Evolutionary conservation across 2,329 filamentous ascomycete genomes (phyloP).

Genomic region (Mollisiaceae sp.): DNA sequence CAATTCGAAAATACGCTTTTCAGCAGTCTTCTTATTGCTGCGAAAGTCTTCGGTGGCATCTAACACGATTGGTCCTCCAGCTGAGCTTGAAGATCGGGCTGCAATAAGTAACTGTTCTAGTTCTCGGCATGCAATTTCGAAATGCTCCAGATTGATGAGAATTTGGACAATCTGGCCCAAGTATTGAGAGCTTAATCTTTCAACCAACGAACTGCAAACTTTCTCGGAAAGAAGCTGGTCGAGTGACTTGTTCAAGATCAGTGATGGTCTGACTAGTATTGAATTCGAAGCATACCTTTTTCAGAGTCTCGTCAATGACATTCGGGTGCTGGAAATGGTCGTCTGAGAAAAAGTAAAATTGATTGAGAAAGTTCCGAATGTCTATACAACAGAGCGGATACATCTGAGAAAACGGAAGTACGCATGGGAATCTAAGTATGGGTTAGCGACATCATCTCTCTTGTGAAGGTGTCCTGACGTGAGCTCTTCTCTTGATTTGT

Average conservation of each 20-base stretch:
- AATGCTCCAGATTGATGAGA: slow-evolving; percentile 95
- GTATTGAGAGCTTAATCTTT: slow-evolving; percentile 89
- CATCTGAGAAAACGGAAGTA: slow-evolving; percentile 99
- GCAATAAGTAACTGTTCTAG: slow-evolving; percentile 85
- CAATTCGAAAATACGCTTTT: slow-evolving; percentile 97
- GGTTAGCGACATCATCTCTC: slow-evolving; percentile 14
- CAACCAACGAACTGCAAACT: slow-evolving; percentile 88
- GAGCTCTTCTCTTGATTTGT: slow-evolving; percentile 76
- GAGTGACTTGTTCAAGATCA: slow-evolving; percentile 64
- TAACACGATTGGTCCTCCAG: slow-evolving; percentile 79
- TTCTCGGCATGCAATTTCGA: slow-evolving; percentile 90
- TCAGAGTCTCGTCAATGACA: slow-evolving; percentile 89
- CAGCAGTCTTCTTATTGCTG: slow-evolving; percentile 91
- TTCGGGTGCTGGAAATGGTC: slow-evolving; percentile 92
- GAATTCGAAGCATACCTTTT: slow-evolving; percentile 58
- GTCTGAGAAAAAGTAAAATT: slow-evolving; percentile 97
- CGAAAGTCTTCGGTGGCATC: slow-evolving; percentile 86
- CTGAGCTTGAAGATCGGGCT: slow-evolving; percentile 80
- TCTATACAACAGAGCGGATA: slow-evolving; percentile 98
- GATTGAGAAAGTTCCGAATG: slow-evolving; percentile 95
- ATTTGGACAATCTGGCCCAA: slow-evolving; percentile 98
- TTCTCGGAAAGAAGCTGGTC: slow-evolving; percentile 93
- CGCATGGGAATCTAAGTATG: slow-evolving; percentile 76
- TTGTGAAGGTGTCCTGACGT: slow-evolving; percentile 56
- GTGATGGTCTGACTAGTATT: neutral